Evolutionary conservation across 1,139 yeast genomes (phyloP).

Genomic region (Pichia inconspicua): DNA sequence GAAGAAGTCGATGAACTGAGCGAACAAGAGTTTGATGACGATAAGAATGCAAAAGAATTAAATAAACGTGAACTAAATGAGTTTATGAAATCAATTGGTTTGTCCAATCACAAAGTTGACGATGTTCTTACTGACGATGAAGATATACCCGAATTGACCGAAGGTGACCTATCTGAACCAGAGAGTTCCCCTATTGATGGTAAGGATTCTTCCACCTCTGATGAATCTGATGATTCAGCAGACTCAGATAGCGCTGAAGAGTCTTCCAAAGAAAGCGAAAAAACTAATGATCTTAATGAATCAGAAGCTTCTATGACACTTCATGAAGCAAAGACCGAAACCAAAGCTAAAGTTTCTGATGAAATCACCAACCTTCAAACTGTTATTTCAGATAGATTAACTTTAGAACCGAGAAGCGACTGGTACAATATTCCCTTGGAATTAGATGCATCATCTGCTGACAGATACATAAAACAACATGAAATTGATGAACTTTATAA

Average conservation of each 20-base stretch:
- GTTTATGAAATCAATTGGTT: slow-evolving; percentile 66
- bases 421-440: slow-evolving; percentile 61
- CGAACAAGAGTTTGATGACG: slow-evolving; percentile 51
- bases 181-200: slow-evolving; percentile 25
- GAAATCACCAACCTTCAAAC: slow-evolving; percentile 46
- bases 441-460: slow-evolving; percentile 19
- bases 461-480: slow-evolving; percentile 38
- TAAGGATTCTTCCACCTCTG: slow-evolving; percentile 20
- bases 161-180: slow-evolving; percentile 28
- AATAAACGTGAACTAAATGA: slow-evolving; percentile 52
- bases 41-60: slow-evolving; percentile 35
- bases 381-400: slow-evolving; percentile 49
- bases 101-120: slow-evolving; percentile 37
- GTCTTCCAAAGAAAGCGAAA: slow-evolving; percentile 2
- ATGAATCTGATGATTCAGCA: slow-evolving; percentile 29
- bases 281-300: slow-evolving; percentile 18
- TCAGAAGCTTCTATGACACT: slow-evolving; percentile 10
- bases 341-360: slow-evolving; percentile 27
- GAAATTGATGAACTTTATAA: slow-evolving; percentile 52
- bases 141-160: slow-evolving; percentile 23
- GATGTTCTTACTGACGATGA: slow-evolving; percentile 25
- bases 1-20: slow-evolving; percentile 55
- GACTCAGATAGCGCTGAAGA: slow-evolving; percentile 25
- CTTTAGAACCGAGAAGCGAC: slow-evolving; percentile 58
- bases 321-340: slow-evolving; percentile 16